These are phyloP conservation scores for Ganoderma meredithae DNA, from an alignment of 1,284 basidiomycete genomes.

Conservation along the genomic window DNA sequence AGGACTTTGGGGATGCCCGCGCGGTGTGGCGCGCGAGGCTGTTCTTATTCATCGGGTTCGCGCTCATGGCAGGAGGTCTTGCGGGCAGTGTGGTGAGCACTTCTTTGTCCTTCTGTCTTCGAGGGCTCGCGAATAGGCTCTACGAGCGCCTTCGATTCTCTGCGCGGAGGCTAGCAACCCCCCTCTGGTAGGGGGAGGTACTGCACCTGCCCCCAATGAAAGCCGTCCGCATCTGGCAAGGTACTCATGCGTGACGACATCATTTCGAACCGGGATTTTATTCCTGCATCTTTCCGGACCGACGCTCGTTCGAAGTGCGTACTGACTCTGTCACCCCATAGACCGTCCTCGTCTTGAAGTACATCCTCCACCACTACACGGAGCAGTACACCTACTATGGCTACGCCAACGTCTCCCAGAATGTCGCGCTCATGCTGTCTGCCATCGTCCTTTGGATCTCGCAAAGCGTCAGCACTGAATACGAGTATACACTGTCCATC, in stretches of 20 bases:
- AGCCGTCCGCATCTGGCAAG: background rate
- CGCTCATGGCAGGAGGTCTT: conserved; percentile 84
- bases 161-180: background rate
- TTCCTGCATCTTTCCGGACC: background rate
- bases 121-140: background rate
- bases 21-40: conserved; percentile 70
- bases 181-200: background rate
- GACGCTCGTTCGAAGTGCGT: background rate
- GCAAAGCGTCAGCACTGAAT: conserved; percentile 82
- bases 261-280: background rate
- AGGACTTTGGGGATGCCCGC: conserved; percentile 78
- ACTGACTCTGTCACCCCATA: conserved; percentile 41
- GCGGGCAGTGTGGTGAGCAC: conserved; percentile 50
- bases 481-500: conserved; percentile 88
- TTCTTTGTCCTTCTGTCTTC: background rate
- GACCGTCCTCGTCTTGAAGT: conserved; percentile 94
- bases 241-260: background rate
- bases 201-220: background rate
- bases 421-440: conserved; percentile 91
- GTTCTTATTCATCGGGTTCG: conserved; percentile 94
- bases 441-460: conserved; percentile 88
- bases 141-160: background rate
- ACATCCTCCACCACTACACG: conserved; percentile 78
- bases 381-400: conserved; percentile 92
- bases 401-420: conserved; percentile 94